Base-by-base conservation (phyloP, 768 basidiomycete genomes). In the Leccinellum luteum region DNA sequence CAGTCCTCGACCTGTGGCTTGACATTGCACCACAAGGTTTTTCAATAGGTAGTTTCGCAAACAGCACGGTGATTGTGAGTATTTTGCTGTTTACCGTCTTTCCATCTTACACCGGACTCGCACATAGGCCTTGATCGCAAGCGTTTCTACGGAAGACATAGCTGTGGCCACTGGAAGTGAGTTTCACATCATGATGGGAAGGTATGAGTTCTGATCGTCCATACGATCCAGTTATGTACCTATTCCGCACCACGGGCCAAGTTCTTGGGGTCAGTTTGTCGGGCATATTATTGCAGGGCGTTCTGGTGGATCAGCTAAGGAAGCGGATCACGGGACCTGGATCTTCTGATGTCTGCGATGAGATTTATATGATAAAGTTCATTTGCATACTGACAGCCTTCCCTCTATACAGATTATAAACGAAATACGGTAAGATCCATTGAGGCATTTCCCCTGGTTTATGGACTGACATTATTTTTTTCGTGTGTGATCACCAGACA, bases 161-260 rank as follows among this genome's bases (percentile, higher is more conserved):
- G 86, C 92, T 17, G 85, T 95, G 44, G 92, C 92, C 51, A 95
- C 89, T 31, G 93, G 93, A 70, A 90, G 93, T 94, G 74, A 76
- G 89, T 78, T 62, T 27, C 52, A 53, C 51, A 19, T 60, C 59
- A 48, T 50, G 54, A 56, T 38, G 52, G 41, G 31, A 34, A 48
- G 12, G 34, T 38, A 14, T 14, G 23, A 30, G 51, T 56, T 56
- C 65, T 30, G 31, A 52, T 51, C 15, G 19, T 51, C 5, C 25
- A 48, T 49, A 19, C 54, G 9, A 34, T 48, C 17, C 64, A 96
- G 94, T 95, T 65, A 90, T 90, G 34, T 98, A 98, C 73, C 79
- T 97, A 50, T 96, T 94, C 78, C 79, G 95, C 60, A 94, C 93
- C 8, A 90, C 92, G n/a, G 95, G 95, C 3, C 96, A 98, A 76